Conservation (phyloP, 495 filamentous ascomycete species). For the Durotheca rogersii region DNA sequence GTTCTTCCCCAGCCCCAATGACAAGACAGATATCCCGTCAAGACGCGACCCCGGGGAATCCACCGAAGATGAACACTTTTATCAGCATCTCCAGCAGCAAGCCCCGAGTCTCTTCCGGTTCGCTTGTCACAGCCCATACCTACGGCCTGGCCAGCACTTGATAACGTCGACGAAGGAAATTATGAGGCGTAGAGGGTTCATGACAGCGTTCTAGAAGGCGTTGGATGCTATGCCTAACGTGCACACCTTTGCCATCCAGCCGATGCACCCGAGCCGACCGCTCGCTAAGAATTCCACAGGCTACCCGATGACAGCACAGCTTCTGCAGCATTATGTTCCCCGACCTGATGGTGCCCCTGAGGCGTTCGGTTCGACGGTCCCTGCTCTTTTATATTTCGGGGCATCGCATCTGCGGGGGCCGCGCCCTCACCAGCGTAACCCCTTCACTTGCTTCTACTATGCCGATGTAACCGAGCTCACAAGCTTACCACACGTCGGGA, state of each 20-base stretch:
- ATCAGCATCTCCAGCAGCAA: neutral
- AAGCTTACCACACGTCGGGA: neutral
- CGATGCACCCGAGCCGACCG: constrained; percentile 2
- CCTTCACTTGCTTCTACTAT: constrained; percentile 3
- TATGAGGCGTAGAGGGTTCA: neutral
- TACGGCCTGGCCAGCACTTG: neutral
- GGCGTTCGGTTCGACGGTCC: too few relatives aligned
- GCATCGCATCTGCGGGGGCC: too few relatives aligned
- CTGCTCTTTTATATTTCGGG: too few relatives aligned
- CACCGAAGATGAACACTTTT: neutral
- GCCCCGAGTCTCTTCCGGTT: constrained; percentile 5
- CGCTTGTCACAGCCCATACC: neutral
- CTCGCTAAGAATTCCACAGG: neutral
- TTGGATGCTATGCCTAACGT: constrained; percentile 6
- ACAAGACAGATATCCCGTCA: neutral
- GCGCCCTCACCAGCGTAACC: neutral
- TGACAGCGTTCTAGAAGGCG: neutral
- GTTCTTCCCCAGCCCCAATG: neutral
- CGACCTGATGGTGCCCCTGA: too few relatives aligned
- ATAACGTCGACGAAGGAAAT: neutral
- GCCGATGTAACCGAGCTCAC: neutral
- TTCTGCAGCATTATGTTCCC: neutral
- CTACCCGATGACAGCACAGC: constrained; percentile 5
- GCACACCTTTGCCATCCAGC: constrained; percentile 1
- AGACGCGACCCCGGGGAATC: neutral